Percentiles rank a stretch among this genome's conserved stretches.
phyloP scores from a whole-genome alignment of 73 alveolate species.

The Diophrys appendiculata region DNA sequence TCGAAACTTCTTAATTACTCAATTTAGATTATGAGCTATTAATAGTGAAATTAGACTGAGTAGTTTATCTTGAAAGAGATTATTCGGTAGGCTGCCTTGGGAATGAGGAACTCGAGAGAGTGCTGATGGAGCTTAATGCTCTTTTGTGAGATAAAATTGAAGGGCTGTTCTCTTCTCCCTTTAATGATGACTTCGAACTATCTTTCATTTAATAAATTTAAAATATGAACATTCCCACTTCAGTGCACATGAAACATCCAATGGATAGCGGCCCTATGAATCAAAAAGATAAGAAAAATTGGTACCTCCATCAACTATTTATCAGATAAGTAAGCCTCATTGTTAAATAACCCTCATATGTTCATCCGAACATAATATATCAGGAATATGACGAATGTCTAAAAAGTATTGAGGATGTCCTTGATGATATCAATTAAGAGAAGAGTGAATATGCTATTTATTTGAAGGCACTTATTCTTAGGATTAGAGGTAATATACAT shows the following conservation, averaged over 20 bases:
- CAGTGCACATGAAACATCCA: neutral
- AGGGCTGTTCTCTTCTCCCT: too few species aligned
- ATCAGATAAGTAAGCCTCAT: neutral
- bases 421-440: constrained; percentile 55
- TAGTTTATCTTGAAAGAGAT: too few species aligned
- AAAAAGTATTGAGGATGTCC: constrained; percentile 63
- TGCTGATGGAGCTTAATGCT: too few species aligned
- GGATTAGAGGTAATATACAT: constrained; percentile 82
- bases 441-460: constrained; percentile 73
- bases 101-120: too few species aligned
- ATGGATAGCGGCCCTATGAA: constrained; percentile 2
- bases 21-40: too few species aligned
- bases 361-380: constrained; percentile 30
- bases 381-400: constrained; percentile 88
- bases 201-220: too few species aligned
- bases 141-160: too few species aligned
- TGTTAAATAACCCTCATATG: too few species aligned
- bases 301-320: constrained; percentile 81
- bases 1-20: too few species aligned
- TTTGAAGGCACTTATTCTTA: constrained; percentile 77
- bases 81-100: too few species aligned
- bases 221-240: neutral
- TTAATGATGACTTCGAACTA: too few species aligned
- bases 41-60: too few species aligned
- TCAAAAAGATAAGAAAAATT: constrained; percentile 63